A percentile compares a stretch with the other conserved stretches of the same genome.
These are phyloP conservation scores for Volutella citrinella DNA, from an alignment of 2,329 filamentous ascomycete species.

Conservation along the genomic window DNA sequence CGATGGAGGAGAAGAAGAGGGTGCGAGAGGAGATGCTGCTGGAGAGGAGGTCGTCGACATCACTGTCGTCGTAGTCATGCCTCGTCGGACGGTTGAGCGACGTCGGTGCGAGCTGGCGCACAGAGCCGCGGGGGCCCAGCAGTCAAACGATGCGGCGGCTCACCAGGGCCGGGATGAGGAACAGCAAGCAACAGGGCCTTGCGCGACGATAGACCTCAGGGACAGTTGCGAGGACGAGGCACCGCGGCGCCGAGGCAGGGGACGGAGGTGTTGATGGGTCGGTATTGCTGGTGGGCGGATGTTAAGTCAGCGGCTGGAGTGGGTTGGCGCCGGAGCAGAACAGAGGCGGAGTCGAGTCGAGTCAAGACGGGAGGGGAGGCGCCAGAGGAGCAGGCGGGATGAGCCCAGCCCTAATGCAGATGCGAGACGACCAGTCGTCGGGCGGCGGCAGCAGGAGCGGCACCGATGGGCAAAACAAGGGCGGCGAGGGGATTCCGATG, in stretches of 20 bases:
- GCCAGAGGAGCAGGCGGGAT: constrained; percentile 23
- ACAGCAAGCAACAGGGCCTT: constrained; percentile 15
- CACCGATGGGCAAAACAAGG: constrained; percentile 9
- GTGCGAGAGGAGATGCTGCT: constrained; percentile 50
- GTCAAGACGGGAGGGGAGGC: too few relatives aligned
- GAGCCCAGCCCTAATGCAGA: constrained; percentile 29
- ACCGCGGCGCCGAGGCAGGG: constrained; percentile 12
- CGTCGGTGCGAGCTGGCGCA: constrained; percentile 29
- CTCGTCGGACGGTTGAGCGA: constrained; percentile 23
- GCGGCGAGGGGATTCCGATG: constrained; percentile 7
- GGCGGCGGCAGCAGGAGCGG: constrained; percentile 21
- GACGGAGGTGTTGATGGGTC: constrained; percentile 11
- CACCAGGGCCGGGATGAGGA: constrained; percentile 18
- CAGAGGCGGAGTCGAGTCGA: constrained; percentile 15
- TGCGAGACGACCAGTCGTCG: constrained; percentile 30
- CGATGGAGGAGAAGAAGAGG: constrained; percentile 39
- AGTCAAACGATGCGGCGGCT: constrained; percentile 20
- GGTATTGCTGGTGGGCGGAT: constrained; percentile 16
- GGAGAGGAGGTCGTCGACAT: constrained; percentile 57
- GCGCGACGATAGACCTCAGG: constrained; percentile 11
- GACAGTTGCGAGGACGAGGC: constrained; percentile 7
- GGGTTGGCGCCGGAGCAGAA: too few relatives aligned
- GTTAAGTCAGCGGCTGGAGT: constrained; percentile 29
- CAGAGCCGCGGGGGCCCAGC: constrained; percentile 26
- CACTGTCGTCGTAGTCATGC: constrained; percentile 44